Conservation (phyloP, 2,329 filamentous ascomycete species). For the Trichoderma sp. region DNA sequence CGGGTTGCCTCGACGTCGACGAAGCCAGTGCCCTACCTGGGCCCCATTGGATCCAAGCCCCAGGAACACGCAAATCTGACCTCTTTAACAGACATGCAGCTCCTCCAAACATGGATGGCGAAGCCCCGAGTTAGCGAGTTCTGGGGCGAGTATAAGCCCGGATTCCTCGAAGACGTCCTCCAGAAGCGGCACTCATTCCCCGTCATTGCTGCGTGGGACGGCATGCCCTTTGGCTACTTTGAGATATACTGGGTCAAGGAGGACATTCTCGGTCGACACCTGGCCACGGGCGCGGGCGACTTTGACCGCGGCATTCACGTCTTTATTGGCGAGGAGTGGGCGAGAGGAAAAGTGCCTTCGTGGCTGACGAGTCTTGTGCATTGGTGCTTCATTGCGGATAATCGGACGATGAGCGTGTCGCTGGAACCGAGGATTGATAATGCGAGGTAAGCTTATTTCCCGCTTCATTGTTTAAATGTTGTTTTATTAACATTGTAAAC, state of each 20-base stretch:
- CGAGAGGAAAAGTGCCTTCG: constrained; percentile 75
- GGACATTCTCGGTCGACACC: constrained; percentile 72
- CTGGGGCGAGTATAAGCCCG: constrained; percentile 72
- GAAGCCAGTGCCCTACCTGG: constrained; percentile 65
- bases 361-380: constrained; percentile 91
- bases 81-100: constrained; percentile 55
- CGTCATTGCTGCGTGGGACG: constrained; percentile 91
- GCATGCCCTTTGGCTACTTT: constrained; percentile 94
- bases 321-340: constrained; percentile 90
- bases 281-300: constrained; percentile 69
- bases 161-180: constrained; percentile 70
- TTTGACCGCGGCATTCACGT: constrained; percentile 90
- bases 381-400: constrained; percentile 76
- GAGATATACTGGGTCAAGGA: constrained; percentile 99
- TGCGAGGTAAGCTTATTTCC: constrained; percentile 63
- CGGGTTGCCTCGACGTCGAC: constrained; percentile 75
- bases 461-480: no score
- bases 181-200: constrained; percentile 79
- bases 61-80: constrained; percentile 48
- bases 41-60: constrained; percentile 54
- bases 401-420: constrained; percentile 79
- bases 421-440: constrained; percentile 94
- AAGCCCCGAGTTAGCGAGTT: constrained; percentile 80
- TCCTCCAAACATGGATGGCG: constrained; percentile 88
- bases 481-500: background rate